Conservation (phyloP, 225 moss, liverwort and hornwort genomes). For the Anthoceros angustus region DNA sequence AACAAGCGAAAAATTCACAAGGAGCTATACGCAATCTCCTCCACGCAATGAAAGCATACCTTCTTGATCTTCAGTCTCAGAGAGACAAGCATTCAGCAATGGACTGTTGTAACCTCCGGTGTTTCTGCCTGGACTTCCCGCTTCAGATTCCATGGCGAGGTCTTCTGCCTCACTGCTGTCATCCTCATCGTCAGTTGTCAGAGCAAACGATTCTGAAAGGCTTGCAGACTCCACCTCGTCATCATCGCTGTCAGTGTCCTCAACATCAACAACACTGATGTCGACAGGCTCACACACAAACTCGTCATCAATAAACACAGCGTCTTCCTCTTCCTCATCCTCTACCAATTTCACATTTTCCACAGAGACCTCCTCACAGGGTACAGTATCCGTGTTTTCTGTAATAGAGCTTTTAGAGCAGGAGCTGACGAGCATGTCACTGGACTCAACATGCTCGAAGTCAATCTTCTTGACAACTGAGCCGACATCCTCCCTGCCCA, state of each 20-base stretch:
- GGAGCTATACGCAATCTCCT: too few species aligned
- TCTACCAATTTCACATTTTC: background rate
- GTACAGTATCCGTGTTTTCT: background rate
- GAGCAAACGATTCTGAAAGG: background rate
- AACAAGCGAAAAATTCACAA: too few species aligned
- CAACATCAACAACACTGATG: background rate
- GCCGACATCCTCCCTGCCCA: background rate
- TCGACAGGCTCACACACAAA: background rate
- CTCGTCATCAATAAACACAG: background rate
- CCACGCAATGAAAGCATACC: too few species aligned
- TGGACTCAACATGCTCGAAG: background rate
- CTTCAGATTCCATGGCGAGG: background rate
- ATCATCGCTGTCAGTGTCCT: background rate
- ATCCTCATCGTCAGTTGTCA: conserved; percentile 2
- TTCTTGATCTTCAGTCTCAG: too few species aligned
- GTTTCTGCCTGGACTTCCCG: background rate
- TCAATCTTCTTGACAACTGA: background rate
- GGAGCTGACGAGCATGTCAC: background rate
- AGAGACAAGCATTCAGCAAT: background rate
- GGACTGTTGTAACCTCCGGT: background rate
- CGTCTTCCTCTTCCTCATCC: background rate
- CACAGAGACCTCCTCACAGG: background rate
- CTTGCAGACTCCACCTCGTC: background rate
- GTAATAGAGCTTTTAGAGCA: background rate
- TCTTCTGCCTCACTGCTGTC: background rate